Percentiles rank a stretch among this genome's conserved stretches.
Evolutionary conservation across 495 filamentous ascomycete species (phyloP).

Genomic region (Aspergillus sparsus): DNA sequence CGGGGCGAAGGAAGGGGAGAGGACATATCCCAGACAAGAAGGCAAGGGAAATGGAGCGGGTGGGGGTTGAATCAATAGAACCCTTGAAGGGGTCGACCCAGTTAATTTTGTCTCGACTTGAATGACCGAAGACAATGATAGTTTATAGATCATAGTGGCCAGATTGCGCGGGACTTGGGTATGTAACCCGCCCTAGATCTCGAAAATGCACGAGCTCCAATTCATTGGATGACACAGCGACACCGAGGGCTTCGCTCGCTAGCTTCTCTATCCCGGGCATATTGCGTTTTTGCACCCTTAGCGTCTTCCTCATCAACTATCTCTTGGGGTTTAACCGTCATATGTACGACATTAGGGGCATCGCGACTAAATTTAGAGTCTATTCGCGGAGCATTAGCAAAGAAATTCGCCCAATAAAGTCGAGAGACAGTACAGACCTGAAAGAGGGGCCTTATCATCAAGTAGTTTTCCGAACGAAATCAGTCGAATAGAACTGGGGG

Average conservation of each 20-base stretch:
- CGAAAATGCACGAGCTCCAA: neutral
- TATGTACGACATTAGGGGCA: conserved; percentile 81
- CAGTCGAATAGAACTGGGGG: conserved; percentile 79
- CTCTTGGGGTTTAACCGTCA: conserved; percentile 89
- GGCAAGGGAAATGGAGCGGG: neutral
- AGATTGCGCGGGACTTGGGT: neutral
- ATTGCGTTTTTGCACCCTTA: conserved; percentile 68
- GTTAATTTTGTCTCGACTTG: neutral
- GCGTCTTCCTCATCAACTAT: conserved; percentile 86
- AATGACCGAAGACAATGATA: neutral
- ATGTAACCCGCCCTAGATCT: neutral
- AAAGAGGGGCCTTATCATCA: conserved; percentile 80
- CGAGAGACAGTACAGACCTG: conserved; percentile 50
- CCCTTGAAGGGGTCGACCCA: conserved; percentile 3
- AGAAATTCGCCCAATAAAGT: neutral
- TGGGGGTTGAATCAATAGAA: conserved; percentile 5
- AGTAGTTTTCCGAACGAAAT: conserved; percentile 87
- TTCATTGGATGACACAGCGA: conserved; percentile 80
- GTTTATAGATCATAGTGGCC: conserved; percentile 3
- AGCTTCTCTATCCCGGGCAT: conserved; percentile 57
- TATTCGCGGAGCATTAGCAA: conserved; percentile 36
- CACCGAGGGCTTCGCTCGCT: conserved; percentile 67
- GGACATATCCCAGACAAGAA: conserved; percentile 3
- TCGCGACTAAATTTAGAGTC: conserved; percentile 77
- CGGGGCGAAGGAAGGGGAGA: conserved; percentile 4